phyloP scores from a whole-genome alignment of 2,329 filamentous ascomycete species.

The Diaporthe caulivora region DNA sequence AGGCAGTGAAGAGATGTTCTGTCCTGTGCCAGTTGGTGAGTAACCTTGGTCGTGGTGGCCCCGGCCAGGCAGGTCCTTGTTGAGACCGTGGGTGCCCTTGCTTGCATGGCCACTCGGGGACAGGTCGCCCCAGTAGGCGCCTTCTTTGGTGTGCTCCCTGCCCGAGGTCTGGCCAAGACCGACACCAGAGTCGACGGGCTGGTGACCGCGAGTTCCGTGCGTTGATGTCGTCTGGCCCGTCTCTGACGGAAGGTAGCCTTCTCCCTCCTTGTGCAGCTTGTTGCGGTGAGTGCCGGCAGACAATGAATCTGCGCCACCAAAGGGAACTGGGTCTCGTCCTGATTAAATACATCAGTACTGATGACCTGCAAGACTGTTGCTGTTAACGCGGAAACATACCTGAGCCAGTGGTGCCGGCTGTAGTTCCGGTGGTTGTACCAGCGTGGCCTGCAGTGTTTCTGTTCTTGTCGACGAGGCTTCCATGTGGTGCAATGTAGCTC shows the following conservation, averaged over 20 bases:
- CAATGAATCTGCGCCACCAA: not conserved
- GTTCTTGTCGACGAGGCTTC: slow-evolving; percentile 27
- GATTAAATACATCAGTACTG: not conserved
- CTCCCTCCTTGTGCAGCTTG: slow-evolving; percentile 37
- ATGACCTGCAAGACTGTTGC: not conserved
- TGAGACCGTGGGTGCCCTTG: slow-evolving; percentile 4
- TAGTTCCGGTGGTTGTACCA: slow-evolving; percentile 14
- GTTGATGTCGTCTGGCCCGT: not conserved
- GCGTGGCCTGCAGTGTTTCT: slow-evolving; percentile 11
- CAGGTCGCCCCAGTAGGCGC: slow-evolving; percentile 38
- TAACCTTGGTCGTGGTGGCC: not conserved
- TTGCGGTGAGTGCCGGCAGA: slow-evolving; percentile 32
- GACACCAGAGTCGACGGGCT: slow-evolving; percentile 29
- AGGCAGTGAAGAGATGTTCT: not conserved
- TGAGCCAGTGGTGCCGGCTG: slow-evolving; percentile 9
- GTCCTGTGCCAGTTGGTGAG: not conserved
- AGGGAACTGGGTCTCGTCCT: not conserved
- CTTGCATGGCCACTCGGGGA: slow-evolving; percentile 13
- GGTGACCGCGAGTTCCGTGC: not conserved
- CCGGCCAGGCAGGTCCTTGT: slow-evolving; percentile 25
- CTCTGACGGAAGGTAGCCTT: slow-evolving; percentile 33
- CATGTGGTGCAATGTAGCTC: slow-evolving; percentile 34
- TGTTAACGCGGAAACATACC: not conserved
- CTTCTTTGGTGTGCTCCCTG: slow-evolving; percentile 12
- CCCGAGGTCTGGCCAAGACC: slow-evolving; percentile 4